A percentile compares a stretch with the other conserved stretches of the same genome.
These are phyloP conservation scores for Hemileccinum impolitum DNA, from an alignment of 768 basidiomycete genomes.

Conservation along the genomic window DNA sequence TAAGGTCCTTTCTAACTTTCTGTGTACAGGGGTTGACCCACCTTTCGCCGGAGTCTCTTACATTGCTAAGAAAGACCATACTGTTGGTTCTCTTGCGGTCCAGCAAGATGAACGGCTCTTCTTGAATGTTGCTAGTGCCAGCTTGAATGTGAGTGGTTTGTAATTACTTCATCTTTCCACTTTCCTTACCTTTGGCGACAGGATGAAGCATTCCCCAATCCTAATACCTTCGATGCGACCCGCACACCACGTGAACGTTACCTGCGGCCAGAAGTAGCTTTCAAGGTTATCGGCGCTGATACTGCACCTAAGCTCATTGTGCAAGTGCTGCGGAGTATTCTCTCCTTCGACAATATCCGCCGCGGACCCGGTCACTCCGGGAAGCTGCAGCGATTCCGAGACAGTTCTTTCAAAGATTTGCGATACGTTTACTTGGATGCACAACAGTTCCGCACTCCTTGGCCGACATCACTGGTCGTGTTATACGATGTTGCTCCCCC, in stretches of 20 bases:
- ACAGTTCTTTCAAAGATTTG: constrained; percentile 45
- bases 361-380: constrained; percentile 73
- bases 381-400: constrained; percentile 53
- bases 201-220: constrained; percentile 51
- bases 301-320: constrained; percentile 57
- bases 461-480: constrained; percentile 66
- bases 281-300: constrained; percentile 48
- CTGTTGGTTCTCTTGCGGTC: constrained; percentile 40
- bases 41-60: constrained; percentile 69
- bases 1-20: constrained; percentile 2
- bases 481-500: constrained; percentile 33
- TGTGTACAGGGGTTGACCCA: constrained; percentile 59
- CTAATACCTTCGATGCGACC: constrained; percentile 41
- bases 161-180: not conserved
- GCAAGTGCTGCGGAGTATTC: constrained; percentile 63
- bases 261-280: constrained; percentile 47
- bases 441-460: constrained; percentile 50
- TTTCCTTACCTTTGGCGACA: constrained; percentile 22
- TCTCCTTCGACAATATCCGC: constrained; percentile 52
- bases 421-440: constrained; percentile 54
- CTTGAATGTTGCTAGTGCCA: constrained; percentile 56
- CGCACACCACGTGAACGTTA: constrained; percentile 44
- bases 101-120: constrained; percentile 55
- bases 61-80: constrained; percentile 44
- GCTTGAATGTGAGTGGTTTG: constrained; percentile 48